Evolutionary conservation across 1,284 basidiomycete species (phyloP).

Genomic region (Trichosporon sp.): DNA sequence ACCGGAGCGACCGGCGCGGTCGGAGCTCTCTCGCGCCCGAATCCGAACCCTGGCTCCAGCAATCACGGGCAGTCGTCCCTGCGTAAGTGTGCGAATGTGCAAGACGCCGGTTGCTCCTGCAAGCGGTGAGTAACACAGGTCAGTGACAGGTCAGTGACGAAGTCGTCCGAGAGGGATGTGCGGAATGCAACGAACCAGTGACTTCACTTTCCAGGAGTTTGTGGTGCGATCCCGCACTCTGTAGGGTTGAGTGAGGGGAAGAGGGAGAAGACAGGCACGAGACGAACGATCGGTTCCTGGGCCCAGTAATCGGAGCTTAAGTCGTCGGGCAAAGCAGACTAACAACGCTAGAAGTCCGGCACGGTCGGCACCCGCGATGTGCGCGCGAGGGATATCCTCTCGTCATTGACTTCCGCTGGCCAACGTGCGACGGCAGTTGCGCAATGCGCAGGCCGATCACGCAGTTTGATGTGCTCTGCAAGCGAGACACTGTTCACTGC

Average conservation of each 20-base stretch:
- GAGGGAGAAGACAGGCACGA: background rate
- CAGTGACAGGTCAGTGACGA: background rate
- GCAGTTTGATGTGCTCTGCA: background rate
- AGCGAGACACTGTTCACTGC: background rate
- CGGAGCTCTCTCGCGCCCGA: background rate
- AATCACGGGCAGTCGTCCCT: slow-evolving; percentile 5
- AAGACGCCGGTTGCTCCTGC: background rate
- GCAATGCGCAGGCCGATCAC: background rate
- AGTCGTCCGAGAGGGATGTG: background rate
- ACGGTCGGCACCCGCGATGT: background rate
- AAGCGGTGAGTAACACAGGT: background rate
- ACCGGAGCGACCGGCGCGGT: background rate
- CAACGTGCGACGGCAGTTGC: background rate
- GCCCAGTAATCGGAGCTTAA: background rate
- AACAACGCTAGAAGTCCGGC: background rate
- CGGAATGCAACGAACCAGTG: background rate
- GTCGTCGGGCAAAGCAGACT: background rate
- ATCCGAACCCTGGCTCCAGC: background rate
- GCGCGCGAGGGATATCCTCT: background rate
- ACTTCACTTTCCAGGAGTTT: background rate
- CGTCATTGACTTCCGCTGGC: background rate
- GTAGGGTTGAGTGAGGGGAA: background rate
- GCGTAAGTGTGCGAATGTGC: background rate
- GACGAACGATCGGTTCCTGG: background rate
- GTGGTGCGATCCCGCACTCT: background rate